Conservation (phyloP, 129 eudicot genomes). For the Erigeron canadensis region DNA sequence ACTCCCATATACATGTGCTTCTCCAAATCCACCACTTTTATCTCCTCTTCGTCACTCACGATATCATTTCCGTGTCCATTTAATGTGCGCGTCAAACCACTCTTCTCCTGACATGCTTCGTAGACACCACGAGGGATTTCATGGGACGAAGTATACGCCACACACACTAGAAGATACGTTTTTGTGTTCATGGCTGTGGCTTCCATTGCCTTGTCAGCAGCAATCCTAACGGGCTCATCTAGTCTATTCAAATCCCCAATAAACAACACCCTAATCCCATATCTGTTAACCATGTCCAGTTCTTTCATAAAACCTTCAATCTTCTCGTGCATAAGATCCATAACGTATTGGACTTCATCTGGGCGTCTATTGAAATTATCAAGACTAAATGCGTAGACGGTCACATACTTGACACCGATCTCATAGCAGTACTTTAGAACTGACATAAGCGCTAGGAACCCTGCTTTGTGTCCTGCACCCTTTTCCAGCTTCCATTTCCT, state of each 20-base stretch:
- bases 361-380: slow-evolving; percentile 64
- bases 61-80: not conserved
- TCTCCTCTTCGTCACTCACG: slow-evolving; percentile 15
- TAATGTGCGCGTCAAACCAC: slow-evolving; percentile 11
- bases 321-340: slow-evolving; percentile 78
- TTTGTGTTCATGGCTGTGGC: slow-evolving; percentile 44
- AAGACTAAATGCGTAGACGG: slow-evolving; percentile 64
- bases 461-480: slow-evolving; percentile 76
- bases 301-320: slow-evolving; percentile 61
- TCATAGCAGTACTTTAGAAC: slow-evolving; percentile 66
- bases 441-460: slow-evolving; percentile 63
- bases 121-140: slow-evolving; percentile 50
- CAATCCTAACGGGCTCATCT: slow-evolving; percentile 40
- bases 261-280: slow-evolving; percentile 52
- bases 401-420: slow-evolving; percentile 51
- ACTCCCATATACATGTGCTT: slow-evolving; percentile 64
- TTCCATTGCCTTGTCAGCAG: slow-evolving; percentile 59
- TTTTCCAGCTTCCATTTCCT: slow-evolving; percentile 48
- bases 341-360: slow-evolving; percentile 51
- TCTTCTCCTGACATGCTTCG: slow-evolving; percentile 48
- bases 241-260: slow-evolving; percentile 62
- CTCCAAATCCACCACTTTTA: slow-evolving; percentile 54
- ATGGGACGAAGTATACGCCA: slow-evolving; percentile 66
- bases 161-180: slow-evolving; percentile 43
- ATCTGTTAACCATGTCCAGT: slow-evolving; percentile 44